Base-by-base conservation (phyloP, 805 yeast genomes). In the Kurtzmaniella fragi region DNA sequence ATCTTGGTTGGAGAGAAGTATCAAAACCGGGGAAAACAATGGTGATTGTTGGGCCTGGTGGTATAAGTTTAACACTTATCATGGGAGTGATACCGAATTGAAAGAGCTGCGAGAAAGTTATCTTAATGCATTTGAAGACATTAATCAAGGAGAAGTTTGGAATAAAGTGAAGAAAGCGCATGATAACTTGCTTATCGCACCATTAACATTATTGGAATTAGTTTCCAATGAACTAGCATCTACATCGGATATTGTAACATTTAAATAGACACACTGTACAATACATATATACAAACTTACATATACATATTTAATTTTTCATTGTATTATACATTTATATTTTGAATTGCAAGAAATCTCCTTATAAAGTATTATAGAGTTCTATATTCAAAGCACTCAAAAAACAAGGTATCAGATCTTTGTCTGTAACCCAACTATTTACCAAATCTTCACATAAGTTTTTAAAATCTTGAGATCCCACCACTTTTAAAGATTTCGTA, bases 21-120 rank as follows among this genome's bases (percentile, higher is more conserved):
- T 82, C 9, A 65, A 61, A n/a, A 64, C 69, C 2, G 78, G 80
- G 40, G 56, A 64, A 1, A 64, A 60, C n/a, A 75, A 67, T 52
- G 97, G 95, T 3, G 97, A 90, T 58, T 59, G 72, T 2, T 88
- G 95, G 84, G 75, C 78, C 1, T 82, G 88, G 82, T 52, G 69
- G 35, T 77, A 75, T 48, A 65, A 69, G 20, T 77, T 73, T 44
- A 41, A 67, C 32, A 37, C 47, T 15, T 72, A 68, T 43, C 62
- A 61, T 35, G 74, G 71, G 2, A 47, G 57, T 4, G 53, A 50
- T 4, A 61, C 55, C 2, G 79, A 73, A 11, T 32, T 59, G n/a
- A 49, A 54, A 3, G 44, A 48, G 4, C 51, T 80, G 29, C 44
- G 70, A 17, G 42, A 48, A 5, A 52, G 54, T 17, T 75, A 77